These are phyloP conservation scores for Zygosaccharomyces pseudorouxii DNA, from an alignment of 805 yeast species.

Conservation along the genomic window DNA sequence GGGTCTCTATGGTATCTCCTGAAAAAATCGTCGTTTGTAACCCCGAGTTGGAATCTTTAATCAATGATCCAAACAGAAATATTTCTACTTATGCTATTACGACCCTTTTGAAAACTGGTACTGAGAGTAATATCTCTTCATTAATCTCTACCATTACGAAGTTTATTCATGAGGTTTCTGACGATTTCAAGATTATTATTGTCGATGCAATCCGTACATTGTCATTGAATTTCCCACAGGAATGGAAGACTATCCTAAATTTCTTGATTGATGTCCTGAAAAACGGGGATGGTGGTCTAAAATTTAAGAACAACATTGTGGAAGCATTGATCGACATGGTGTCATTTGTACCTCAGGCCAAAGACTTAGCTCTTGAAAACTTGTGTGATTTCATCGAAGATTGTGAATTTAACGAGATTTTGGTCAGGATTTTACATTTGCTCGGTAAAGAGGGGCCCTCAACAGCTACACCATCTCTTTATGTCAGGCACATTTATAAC, in stretches of 20 bases:
- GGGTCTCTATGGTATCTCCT: conserved; percentile 76
- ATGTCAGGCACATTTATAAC: conserved; percentile 94
- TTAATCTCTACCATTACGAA: conserved; percentile 81
- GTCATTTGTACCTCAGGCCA: conserved; percentile 76
- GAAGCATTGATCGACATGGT: conserved; percentile 92
- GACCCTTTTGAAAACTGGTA: conserved; percentile 90
- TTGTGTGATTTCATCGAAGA: conserved; percentile 97
- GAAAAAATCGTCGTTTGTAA: conserved; percentile 75
- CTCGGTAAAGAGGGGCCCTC: conserved; percentile 93
- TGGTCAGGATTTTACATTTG: conserved; percentile 87
- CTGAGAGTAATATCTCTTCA: conserved; percentile 82
- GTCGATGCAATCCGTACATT: conserved; percentile 91
- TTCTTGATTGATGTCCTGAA: conserved; percentile 81
- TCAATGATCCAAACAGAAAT: conserved; percentile 84
- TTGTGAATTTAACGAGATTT: conserved; percentile 91
- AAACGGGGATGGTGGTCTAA: conserved; percentile 79
- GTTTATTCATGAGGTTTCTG: conserved; percentile 89
- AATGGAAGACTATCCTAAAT: conserved; percentile 73
- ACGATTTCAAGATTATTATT: conserved; percentile 90
- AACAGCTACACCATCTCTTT: conserved; percentile 78
- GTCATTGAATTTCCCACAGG: conserved; percentile 88
- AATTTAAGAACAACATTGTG: conserved; percentile 79
- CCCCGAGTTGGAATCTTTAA: conserved; percentile 77
- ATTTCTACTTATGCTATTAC: conserved; percentile 97
- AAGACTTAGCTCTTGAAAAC: conserved; percentile 77